Percentiles rank a stretch among this genome's conserved stretches.
These are phyloP conservation scores for Aspergillus mulundensis DNA, from an alignment of 495 filamentous ascomycete genomes.

Conservation along the genomic window DNA sequence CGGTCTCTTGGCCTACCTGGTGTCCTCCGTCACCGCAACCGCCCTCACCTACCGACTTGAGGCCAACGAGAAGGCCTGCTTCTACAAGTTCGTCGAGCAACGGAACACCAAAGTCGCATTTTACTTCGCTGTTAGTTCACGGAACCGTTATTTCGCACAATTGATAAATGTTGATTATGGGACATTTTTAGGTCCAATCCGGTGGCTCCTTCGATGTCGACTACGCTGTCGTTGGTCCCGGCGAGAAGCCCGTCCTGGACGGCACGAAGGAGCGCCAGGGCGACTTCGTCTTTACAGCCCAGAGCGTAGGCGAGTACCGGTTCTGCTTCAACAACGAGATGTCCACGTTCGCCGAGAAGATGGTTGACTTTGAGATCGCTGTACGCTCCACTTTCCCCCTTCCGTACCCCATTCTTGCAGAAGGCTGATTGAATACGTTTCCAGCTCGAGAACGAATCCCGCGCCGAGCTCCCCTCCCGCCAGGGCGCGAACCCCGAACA, in stretches of 20 bases:
- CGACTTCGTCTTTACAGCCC: slow-evolving; percentile 96
- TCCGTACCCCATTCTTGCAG: no score
- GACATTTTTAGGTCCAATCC: slow-evolving; percentile 72
- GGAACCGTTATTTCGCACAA: neutral
- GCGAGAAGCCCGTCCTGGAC: slow-evolving; percentile 76
- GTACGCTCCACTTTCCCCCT: slow-evolving; percentile 46
- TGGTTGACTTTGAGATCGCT: slow-evolving; percentile 97
- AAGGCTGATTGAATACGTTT: neutral
- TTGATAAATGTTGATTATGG: neutral
- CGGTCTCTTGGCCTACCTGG: slow-evolving; percentile 62
- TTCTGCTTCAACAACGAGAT: slow-evolving; percentile 99
- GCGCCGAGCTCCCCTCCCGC: slow-evolving; percentile 77
- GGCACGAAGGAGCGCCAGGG: slow-evolving; percentile 92
- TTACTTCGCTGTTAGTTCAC: slow-evolving; percentile 86
- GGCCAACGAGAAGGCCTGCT: slow-evolving; percentile 92
- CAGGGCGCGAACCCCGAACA: slow-evolving; percentile 91
- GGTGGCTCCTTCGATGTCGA: slow-evolving; percentile 95
- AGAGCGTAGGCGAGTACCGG: slow-evolving; percentile 85
- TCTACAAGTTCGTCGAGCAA: slow-evolving; percentile 72
- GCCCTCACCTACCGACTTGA: slow-evolving; percentile 91
- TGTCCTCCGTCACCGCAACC: slow-evolving; percentile 63
- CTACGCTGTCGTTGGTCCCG: slow-evolving; percentile 81
- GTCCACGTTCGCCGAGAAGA: slow-evolving; percentile 96
- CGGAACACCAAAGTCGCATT: slow-evolving; percentile 85
- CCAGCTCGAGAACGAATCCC: slow-evolving; percentile 91